phyloP scores from a whole-genome alignment of 2,329 filamentous ascomycete species.

The Colletotrichum orchidophilum region DNA sequence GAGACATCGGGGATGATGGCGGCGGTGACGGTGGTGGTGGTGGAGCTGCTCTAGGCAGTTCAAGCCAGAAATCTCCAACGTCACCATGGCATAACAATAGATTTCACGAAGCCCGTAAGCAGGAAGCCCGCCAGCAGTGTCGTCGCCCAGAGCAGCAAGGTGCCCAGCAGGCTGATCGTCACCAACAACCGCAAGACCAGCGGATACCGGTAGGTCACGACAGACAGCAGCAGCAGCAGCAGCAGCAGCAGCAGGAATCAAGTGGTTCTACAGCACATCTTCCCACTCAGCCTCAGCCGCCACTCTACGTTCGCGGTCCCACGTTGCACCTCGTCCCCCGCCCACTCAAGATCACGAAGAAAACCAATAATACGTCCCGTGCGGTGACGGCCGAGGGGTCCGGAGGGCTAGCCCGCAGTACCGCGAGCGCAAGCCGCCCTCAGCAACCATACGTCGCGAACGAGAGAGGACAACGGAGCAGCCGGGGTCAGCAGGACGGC shows the following conservation, averaged over 20 bases:
- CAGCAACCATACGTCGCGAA: not conserved
- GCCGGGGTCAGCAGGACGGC: not conserved
- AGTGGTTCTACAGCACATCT: not conserved
- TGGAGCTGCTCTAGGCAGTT: not conserved
- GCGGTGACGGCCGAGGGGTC: not conserved
- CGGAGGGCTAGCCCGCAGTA: not conserved
- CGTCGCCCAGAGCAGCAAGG: not conserved
- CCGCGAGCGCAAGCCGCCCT: not conserved
- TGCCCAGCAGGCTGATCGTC: not conserved
- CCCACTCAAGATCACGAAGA: not conserved
- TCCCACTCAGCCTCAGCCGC: not conserved
- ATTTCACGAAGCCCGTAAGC: not conserved
- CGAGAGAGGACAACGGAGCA: not conserved
- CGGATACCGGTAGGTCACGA: not conserved
- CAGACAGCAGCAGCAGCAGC: not conserved
- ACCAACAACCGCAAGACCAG: not conserved
- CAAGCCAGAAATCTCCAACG: not conserved
- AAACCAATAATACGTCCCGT: not conserved
- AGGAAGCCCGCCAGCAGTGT: not conserved
- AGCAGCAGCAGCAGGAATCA: not conserved
- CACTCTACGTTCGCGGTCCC: not conserved
- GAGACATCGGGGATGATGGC: not conserved
- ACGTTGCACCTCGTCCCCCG: not conserved
- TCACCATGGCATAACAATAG: not conserved
- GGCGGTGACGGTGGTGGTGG: not conserved